Conservation (phyloP, 139 green algal genomes). For the Tetradesmus obliquus region DNA sequence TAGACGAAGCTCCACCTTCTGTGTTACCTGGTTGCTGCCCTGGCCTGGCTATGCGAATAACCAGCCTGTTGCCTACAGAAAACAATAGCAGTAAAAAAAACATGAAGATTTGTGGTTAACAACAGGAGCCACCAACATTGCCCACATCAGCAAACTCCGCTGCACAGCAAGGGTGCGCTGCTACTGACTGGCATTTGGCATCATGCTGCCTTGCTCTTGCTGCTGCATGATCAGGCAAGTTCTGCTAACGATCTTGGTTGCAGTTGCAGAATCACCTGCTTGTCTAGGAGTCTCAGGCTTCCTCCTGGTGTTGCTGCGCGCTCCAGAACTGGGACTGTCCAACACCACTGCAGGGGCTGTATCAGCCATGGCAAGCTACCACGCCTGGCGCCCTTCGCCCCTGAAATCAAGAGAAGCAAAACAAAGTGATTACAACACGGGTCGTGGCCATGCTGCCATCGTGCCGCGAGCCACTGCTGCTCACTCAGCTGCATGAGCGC, state of each 20-base stretch:
- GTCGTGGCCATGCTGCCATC: not conserved
- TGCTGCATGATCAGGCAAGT: not conserved
- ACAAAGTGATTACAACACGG: not conserved
- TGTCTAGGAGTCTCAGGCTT: not conserved
- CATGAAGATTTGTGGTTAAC: not conserved
- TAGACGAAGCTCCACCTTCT: not conserved
- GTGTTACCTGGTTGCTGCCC: not conserved
- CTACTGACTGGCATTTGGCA: too few relatives aligned
- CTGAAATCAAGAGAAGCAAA: not conserved
- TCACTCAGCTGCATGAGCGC: not conserved
- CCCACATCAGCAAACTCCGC: not conserved
- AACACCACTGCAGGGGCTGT: not conserved
- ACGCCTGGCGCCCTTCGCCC: too few relatives aligned
- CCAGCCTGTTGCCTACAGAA: not conserved
- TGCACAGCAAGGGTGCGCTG: not conserved
- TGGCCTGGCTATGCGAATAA: not conserved
- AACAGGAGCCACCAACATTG: not conserved
- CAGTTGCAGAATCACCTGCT: not conserved
- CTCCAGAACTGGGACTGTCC: not conserved
- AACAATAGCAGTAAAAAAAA: not conserved
- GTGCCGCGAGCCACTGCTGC: not conserved
- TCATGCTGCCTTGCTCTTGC: too few relatives aligned
- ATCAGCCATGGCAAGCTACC: not conserved
- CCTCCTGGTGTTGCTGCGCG: not conserved
- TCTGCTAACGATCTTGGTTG: too few relatives aligned